Conservation (phyloP, 2,329 filamentous ascomycete species). For the Stagonosporopsis rhizophila region DNA sequence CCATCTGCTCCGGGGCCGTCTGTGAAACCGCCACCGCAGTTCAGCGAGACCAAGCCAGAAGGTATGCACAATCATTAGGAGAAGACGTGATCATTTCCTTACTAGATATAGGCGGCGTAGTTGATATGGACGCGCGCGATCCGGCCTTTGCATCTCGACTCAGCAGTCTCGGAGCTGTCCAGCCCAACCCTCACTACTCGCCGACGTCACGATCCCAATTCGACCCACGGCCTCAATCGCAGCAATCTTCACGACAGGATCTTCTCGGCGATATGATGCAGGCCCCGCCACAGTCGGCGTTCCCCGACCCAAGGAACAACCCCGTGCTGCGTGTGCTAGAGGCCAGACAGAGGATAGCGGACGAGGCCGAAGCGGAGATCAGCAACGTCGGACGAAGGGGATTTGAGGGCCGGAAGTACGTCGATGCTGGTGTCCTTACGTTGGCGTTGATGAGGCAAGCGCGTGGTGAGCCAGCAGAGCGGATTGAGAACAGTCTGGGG, state of each 20-base stretch:
- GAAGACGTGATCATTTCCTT: background rate
- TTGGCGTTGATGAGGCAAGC: slow-evolving; percentile 44
- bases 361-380: slow-evolving; percentile 62
- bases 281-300: slow-evolving; percentile 38
- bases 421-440: slow-evolving; percentile 54
- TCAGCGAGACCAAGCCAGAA: slow-evolving; percentile 49
- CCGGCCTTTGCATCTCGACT: slow-evolving; percentile 81
- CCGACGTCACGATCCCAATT: slow-evolving; percentile 60
- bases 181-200: slow-evolving; percentile 64
- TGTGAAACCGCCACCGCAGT: slow-evolving; percentile 50
- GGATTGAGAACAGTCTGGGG: slow-evolving; percentile 43
- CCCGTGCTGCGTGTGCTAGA: slow-evolving; percentile 63
- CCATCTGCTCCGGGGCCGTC: slow-evolving; percentile 46
- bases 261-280: slow-evolving; percentile 43
- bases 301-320: slow-evolving; percentile 53
- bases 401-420: slow-evolving; percentile 52
- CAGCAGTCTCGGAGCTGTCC: slow-evolving; percentile 66
- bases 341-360: slow-evolving; percentile 59
- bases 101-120: slow-evolving; percentile 47
- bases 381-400: slow-evolving; percentile 52
- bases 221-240: slow-evolving; percentile 41
- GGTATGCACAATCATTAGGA: slow-evolving; percentile 32
- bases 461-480: slow-evolving; percentile 38
- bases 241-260: slow-evolving; percentile 14
- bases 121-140: slow-evolving; percentile 67